Evolutionary conservation across 2,329 filamentous ascomycete species (phyloP).

Genomic region (Paecilomyces sp.): DNA sequence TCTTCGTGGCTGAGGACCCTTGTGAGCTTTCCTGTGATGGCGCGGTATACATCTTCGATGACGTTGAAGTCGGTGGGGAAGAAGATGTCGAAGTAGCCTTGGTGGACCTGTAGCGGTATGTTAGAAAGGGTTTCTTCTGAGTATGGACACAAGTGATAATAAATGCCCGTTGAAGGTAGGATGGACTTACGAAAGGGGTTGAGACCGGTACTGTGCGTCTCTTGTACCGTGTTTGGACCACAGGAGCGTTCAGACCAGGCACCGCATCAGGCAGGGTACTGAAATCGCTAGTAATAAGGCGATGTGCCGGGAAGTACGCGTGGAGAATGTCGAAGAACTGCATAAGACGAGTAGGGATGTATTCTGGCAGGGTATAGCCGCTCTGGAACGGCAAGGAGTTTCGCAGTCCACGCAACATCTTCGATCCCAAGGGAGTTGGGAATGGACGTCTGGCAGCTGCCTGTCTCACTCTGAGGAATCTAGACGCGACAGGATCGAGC

Average conservation of each 20-base stretch:
- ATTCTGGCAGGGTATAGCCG: conserved; percentile 78
- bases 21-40: conserved; percentile 86
- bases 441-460: conserved; percentile 52
- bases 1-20: conserved; percentile 79
- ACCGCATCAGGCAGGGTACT: conserved; percentile 76
- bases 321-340: conserved; percentile 92
- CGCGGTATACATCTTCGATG: conserved; percentile 85
- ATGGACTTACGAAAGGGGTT: conserved; percentile 72
- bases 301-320: conserved; percentile 81
- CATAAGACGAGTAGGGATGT: conserved; percentile 90
- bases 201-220: conserved; percentile 80
- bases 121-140: neutral
- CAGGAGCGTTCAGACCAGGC: conserved; percentile 79
- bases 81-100: conserved; percentile 98
- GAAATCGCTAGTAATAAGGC: conserved; percentile 86
- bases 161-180: neutral
- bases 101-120: conserved; percentile 63
- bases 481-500: conserved; percentile 73
- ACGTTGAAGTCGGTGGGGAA: conserved; percentile 94
- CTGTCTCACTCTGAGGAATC: conserved; percentile 78
- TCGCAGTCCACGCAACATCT: conserved; percentile 54
- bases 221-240: conserved; percentile 91
- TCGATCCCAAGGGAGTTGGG: conserved; percentile 37
- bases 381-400: conserved; percentile 61
- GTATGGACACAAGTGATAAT: too few species aligned